Evolutionary conservation across 768 basidiomycete species (phyloP).

Genomic region (Hemileccinum impolitum): DNA sequence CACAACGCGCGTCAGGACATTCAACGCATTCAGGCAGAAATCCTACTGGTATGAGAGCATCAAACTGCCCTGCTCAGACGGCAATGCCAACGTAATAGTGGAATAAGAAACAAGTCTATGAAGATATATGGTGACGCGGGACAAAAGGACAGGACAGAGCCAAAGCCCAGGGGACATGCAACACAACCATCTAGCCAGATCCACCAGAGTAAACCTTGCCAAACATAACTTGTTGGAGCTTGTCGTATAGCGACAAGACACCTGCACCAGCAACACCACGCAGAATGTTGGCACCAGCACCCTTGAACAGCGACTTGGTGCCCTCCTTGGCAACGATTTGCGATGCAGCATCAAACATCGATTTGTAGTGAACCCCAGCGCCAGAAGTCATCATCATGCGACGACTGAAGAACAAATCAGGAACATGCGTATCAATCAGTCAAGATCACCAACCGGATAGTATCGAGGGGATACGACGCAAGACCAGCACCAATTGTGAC

Average conservation of each 20-base stretch:
- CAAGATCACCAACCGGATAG: conserved; percentile 58
- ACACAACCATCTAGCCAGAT: conserved; percentile 31
- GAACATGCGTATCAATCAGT: background rate
- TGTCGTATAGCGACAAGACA: conserved; percentile 99
- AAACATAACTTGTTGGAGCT: conserved; percentile 93
- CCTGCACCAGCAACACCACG: conserved; percentile 99
- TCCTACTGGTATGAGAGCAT: conserved; percentile 24
- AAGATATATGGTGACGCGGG: conserved; percentile 22
- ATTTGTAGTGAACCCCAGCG: conserved; percentile 94
- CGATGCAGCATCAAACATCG: conserved; percentile 94
- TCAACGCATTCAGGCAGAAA: conserved; percentile 13
- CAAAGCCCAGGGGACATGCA: conserved; percentile 22
- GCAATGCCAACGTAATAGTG: conserved; percentile 20
- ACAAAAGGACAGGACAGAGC: conserved; percentile 33
- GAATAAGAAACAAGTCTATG: conserved; percentile 34
- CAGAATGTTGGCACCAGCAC: conserved; percentile 93
- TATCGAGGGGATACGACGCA: conserved; percentile 93
- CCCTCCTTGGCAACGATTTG: conserved; percentile 98
- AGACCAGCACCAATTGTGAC: conserved; percentile 99
- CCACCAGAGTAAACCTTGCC: conserved; percentile 99
- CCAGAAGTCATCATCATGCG: conserved; percentile 99
- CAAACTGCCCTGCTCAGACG: conserved; percentile 16
- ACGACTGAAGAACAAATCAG: conserved; percentile 61
- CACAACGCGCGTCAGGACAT: too few species aligned
- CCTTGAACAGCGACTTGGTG: conserved; percentile 95